Evolutionary conservation across 805 yeast genomes (phyloP), one percentile per base, ranked within the genome.

Genomic region (Saturnispora dispora): DNA sequence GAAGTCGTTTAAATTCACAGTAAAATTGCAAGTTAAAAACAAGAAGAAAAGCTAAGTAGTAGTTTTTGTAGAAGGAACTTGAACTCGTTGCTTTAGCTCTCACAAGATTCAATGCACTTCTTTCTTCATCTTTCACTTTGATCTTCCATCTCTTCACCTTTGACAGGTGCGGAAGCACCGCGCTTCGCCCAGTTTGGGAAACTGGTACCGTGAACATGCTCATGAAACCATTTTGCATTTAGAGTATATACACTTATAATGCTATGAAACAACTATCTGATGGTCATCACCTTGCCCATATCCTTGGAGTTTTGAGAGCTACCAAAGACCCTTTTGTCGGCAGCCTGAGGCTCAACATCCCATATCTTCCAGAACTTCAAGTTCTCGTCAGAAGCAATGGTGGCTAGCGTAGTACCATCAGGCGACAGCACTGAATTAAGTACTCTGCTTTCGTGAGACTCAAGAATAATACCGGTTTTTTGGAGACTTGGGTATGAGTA

Each of bases 301-400:
- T 72, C 73, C 58, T 76, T 77, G 23, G 75, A 76, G 35, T 69
- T 62, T 18, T 65, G 62, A 33, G 70, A 57, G 3, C 67, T 27
- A 18, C 27, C 53, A 39, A 70, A 64, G 11, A 61, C 57, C 9
- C 55, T 50, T 13, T 57, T 59, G 5, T 57, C 54, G 17, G 56
- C 54, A 7, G 48, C 49, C n/a, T 59, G 56, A 2, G 57, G 53
- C 11, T 56, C 52, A 5, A 56, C 48, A 41, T 91, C 96, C 67
- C 89, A 91, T 22, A 93, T 74, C 57, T 87, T 84, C 90, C 95
- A 93, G 69, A 93, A 93, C 69, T 93, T 91, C 63, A 93, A 75
- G 68, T 89, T 91, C 65, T 93, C 99, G 67, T 93, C 98, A 11
- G 96, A 95, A 2, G 97, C 95, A 45, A 90, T 89, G 0, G 99